Percentiles rank a stretch among this genome's conserved stretches.
These are phyloP conservation scores for Mucor irregularis DNA, from an alignment of 371 early-diverging fungal species.

Conservation along the genomic window DNA sequence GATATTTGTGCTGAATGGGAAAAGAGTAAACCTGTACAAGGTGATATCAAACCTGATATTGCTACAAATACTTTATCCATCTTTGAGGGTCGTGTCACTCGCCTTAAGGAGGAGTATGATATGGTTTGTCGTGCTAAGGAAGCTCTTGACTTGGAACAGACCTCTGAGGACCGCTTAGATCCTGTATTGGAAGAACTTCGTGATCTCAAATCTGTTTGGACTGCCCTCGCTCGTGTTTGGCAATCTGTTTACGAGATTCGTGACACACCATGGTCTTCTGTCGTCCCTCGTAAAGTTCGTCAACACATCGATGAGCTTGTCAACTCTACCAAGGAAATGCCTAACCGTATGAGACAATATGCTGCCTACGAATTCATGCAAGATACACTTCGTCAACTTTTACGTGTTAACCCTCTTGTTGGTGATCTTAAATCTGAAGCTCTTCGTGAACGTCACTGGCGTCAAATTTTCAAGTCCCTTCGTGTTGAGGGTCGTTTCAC, in stretches of 20 bases:
- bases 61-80: conserved; percentile 84
- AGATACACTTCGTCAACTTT: conserved; percentile 74
- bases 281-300: conserved; percentile 90
- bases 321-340: conserved; percentile 86
- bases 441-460: conserved; percentile 97
- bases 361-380: conserved; percentile 96
- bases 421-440: conserved; percentile 95
- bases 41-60: conserved; percentile 86
- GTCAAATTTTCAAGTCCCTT: conserved; percentile 84
- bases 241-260: conserved; percentile 79
- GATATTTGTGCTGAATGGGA: conserved; percentile 93
- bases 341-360: conserved; percentile 94
- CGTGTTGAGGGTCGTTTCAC: conserved; percentile 71
- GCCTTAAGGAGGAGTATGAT: conserved; percentile 86
- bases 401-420: conserved; percentile 83
- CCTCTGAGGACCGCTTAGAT: conserved; percentile 71
- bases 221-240: conserved; percentile 84
- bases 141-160: conserved; percentile 83
- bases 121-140: conserved; percentile 92
- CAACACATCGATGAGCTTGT: conserved; percentile 85
- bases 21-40: conserved; percentile 90
- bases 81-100: conserved; percentile 85
- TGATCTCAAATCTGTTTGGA: conserved; percentile 96
- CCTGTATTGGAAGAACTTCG: conserved; percentile 92
- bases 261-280: conserved; percentile 87